Conservation (phyloP, 2,329 filamentous ascomycete species). For the Aphanoascus verrucosus region DNA sequence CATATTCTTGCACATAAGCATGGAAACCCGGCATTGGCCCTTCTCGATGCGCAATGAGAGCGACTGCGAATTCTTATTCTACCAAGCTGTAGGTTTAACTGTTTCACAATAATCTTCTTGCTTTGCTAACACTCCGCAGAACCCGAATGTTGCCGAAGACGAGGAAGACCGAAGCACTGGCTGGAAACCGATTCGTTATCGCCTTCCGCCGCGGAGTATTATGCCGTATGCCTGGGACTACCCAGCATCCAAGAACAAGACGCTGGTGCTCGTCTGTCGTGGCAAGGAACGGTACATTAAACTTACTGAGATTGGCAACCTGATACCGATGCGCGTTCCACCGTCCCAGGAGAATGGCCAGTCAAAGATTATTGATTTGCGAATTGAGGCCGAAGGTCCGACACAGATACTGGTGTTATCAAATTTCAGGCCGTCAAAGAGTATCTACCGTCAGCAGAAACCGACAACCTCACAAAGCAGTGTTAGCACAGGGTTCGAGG, state of each 20-base stretch:
- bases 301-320: conserved; percentile 88
- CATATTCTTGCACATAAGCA: conserved; percentile 79
- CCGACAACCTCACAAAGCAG: conserved; percentile 47
- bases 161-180: conserved; percentile 66
- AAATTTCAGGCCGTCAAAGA: conserved; percentile 87
- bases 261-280: conserved; percentile 70
- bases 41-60: conserved; percentile 99
- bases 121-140: conserved; percentile 25
- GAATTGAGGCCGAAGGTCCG: conserved; percentile 87
- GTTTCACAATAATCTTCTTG: background rate
- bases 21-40: conserved; percentile 92
- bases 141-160: conserved; percentile 87
- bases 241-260: conserved; percentile 91
- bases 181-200: conserved; percentile 87
- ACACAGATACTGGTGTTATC: conserved; percentile 90
- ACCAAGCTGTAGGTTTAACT: conserved; percentile 56
- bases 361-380: conserved; percentile 89
- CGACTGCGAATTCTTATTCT: conserved; percentile 92
- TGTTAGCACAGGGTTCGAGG: conserved; percentile 67
- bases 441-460: conserved; percentile 65
- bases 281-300: conserved; percentile 84
- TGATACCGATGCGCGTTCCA: conserved; percentile 85
- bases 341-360: conserved; percentile 50
- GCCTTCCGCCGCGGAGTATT: conserved; percentile 84
- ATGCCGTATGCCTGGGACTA: conserved; percentile 99